A percentile compares a stretch with the other conserved stretches of the same genome.
Evolutionary conservation across 129 eudicot genomes (phyloP).

Genomic region (Flaveria trinervia): DNA sequence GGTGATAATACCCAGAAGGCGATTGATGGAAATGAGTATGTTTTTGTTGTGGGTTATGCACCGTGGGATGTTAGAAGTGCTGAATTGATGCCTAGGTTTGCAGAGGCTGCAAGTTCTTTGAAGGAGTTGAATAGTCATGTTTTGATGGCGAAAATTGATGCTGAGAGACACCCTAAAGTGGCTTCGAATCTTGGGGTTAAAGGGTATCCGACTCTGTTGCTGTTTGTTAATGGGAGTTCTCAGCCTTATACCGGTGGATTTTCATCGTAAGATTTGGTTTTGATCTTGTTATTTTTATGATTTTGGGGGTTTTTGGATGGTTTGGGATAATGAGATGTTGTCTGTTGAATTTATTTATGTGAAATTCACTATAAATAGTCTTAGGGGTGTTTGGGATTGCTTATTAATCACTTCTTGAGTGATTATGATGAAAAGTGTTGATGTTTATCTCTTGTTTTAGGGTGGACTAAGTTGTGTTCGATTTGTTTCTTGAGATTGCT

Average conservation of each 20-base stretch:
- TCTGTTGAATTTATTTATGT: background rate
- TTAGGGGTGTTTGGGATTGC: conserved; percentile 4
- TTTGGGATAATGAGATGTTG: conserved; percentile 14
- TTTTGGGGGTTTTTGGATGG: conserved; percentile 6
- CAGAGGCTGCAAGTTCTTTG: conserved; percentile 72
- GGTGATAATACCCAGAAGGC: conserved; percentile 53
- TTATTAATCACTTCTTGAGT: background rate
- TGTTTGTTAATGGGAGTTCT: conserved; percentile 74
- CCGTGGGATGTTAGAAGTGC: conserved; percentile 93
- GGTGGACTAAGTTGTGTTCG: background rate
- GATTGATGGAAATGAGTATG: conserved; percentile 64
- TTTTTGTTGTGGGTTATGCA: conserved; percentile 79
- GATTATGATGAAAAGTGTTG: background rate
- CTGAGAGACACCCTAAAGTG: conserved; percentile 70
- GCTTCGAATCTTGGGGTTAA: conserved; percentile 81
- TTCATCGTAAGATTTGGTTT: conserved; percentile 52
- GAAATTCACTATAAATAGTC: background rate
- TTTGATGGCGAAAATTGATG: conserved; percentile 74
- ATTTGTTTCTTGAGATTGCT: background rate
- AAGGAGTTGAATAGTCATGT: conserved; percentile 49
- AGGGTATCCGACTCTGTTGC: conserved; percentile 83
- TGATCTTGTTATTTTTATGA: background rate
- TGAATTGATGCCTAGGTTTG: conserved; percentile 92
- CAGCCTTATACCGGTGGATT: conserved; percentile 80
- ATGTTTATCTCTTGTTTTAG: no score